Evolutionary conservation across 805 yeast species (phyloP).

Genomic region (Schwanniomyces yamadae): DNA sequence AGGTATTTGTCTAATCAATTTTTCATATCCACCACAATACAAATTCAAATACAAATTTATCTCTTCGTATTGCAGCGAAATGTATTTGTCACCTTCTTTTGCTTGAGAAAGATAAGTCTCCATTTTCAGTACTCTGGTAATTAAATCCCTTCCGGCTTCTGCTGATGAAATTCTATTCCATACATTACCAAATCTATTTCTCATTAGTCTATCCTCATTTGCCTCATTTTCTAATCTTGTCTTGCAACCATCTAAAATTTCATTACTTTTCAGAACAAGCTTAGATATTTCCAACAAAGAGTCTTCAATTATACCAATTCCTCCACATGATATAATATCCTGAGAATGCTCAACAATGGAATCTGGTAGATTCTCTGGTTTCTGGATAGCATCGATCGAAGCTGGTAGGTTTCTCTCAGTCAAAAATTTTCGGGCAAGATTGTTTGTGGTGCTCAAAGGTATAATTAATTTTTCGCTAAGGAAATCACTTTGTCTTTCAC

Average conservation of each 20-base stretch:
- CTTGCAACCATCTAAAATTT: constrained; percentile 45
- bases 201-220: constrained; percentile 53
- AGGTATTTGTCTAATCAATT: constrained; percentile 39
- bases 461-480: constrained; percentile 42
- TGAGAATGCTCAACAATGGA: constrained; percentile 56
- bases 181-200: constrained; percentile 50
- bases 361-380: constrained; percentile 58
- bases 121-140: constrained; percentile 43
- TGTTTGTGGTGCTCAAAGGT: constrained; percentile 51
- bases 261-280: constrained; percentile 40
- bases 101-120: constrained; percentile 57
- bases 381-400: constrained; percentile 57
- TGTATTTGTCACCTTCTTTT: constrained; percentile 55
- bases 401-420: constrained; percentile 57
- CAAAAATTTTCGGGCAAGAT: constrained; percentile 43
- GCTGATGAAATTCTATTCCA: constrained; percentile 56
- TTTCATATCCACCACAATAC: constrained; percentile 40
- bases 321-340: constrained; percentile 54
- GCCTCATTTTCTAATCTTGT: constrained; percentile 49
- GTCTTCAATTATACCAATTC: constrained; percentile 41
- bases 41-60: constrained; percentile 47
- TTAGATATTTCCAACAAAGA: constrained; percentile 46
- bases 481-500: constrained; percentile 60
- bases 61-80: constrained; percentile 46
- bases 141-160: constrained; percentile 41